These are phyloP conservation scores for Omphalotus guepiniiformis DNA, from an alignment of 768 basidiomycete species.

Conservation along the genomic window DNA sequence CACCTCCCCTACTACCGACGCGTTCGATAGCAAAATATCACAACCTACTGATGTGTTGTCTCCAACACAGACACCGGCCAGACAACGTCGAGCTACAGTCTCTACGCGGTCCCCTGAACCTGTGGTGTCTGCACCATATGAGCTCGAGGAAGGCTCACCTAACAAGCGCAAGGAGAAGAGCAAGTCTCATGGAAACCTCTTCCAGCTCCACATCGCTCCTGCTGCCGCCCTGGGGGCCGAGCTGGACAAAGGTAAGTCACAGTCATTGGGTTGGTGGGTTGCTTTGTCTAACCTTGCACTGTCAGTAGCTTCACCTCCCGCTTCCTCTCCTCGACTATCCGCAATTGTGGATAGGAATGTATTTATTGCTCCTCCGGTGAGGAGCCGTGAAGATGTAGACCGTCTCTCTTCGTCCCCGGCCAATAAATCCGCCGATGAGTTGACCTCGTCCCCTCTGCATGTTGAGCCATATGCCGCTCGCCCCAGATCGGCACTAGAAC, in stretches of 20 bases:
- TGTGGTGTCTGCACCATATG: slow-evolving; percentile 22
- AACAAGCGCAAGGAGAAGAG: slow-evolving; percentile 66
- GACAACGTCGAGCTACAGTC: slow-evolving; percentile 61
- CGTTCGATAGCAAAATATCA: slow-evolving; percentile 11
- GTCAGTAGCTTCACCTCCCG: slow-evolving; percentile 31
- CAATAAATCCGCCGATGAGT: slow-evolving; percentile 41
- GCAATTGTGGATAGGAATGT: slow-evolving; percentile 64
- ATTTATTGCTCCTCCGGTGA: slow-evolving; percentile 55
- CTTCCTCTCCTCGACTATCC: slow-evolving; percentile 55
- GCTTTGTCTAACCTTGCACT: neutral
- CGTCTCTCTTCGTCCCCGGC: neutral
- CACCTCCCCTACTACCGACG: slow-evolving; percentile 22
- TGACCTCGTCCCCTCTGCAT: slow-evolving; percentile 56
- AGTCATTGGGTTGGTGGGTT: neutral
- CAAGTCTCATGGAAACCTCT: slow-evolving; percentile 60
- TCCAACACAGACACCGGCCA: slow-evolving; percentile 40
- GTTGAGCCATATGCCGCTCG: slow-evolving; percentile 64
- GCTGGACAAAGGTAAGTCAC: slow-evolving; percentile 52
- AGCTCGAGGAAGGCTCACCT: slow-evolving; percentile 44
- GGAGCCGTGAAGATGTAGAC: slow-evolving; percentile 27
- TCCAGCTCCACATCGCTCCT: slow-evolving; percentile 62
- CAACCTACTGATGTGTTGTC: slow-evolving; percentile 17
- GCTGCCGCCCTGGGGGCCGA: slow-evolving; percentile 62
- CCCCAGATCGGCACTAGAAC: slow-evolving; percentile 29
- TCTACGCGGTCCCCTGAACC: slow-evolving; percentile 58